These are phyloP conservation scores for Royoungia palumana DNA, from an alignment of 768 basidiomycete genomes.

Conservation along the genomic window DNA sequence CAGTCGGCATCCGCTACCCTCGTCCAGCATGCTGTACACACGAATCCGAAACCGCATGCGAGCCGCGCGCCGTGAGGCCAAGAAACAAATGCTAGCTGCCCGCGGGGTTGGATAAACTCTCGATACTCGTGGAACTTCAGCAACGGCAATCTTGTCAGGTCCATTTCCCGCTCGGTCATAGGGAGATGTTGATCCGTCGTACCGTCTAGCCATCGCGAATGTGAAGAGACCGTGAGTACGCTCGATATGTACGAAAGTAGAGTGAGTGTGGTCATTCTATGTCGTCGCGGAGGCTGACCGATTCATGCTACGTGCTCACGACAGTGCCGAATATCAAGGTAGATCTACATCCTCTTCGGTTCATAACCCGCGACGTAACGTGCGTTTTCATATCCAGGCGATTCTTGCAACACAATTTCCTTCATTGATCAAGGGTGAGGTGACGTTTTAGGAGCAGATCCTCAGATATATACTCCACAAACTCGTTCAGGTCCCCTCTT, in stretches of 20 bases:
- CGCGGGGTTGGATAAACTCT: conserved; percentile 48
- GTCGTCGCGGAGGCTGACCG: background rate
- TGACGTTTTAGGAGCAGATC: background rate
- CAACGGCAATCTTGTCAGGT: conserved; percentile 49
- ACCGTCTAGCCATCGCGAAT: conserved; percentile 11
- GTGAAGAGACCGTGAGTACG: conserved; percentile 23
- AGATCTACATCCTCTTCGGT: background rate
- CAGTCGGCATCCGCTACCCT: conserved; percentile 38
- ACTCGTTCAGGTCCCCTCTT: conserved; percentile 24
- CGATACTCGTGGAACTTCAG: conserved; percentile 36
- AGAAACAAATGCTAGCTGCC: conserved; percentile 35
- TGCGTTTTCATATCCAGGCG: background rate
- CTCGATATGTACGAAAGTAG: conserved; percentile 27
- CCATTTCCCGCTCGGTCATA: background rate
- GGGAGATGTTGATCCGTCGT: background rate
- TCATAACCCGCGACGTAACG: background rate
- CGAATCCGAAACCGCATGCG: conserved; percentile 40
- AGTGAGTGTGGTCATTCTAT: conserved; percentile 8
- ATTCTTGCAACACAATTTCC: conserved; percentile 38
- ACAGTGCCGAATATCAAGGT: conserved; percentile 41
- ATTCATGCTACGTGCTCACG: conserved; percentile 32
- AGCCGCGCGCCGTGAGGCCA: conserved; percentile 46
- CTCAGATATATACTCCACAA: conserved; percentile 1
- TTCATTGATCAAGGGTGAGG: conserved; percentile 35
- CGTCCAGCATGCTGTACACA: conserved; percentile 40